Evolutionary conservation across 2,329 filamentous ascomycete species (phyloP), one percentile per base, ranked within the genome.

Genomic region (Corniculantispora saksenae): DNA sequence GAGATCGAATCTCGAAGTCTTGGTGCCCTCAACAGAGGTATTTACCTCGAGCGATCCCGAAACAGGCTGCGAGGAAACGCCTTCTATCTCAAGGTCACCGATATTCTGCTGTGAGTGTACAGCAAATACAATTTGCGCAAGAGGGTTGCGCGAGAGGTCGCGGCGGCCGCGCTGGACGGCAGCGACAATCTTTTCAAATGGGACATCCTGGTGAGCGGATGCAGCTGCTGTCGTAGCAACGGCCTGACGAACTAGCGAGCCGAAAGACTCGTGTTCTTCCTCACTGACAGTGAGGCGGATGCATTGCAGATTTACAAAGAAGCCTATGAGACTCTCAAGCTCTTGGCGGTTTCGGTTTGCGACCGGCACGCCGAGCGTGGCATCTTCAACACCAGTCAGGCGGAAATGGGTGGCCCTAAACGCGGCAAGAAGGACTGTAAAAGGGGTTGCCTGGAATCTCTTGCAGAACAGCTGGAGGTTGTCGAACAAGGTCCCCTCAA

Each of bases 171-270:
- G 32, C 32, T 32, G 32, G 1, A 72, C 45, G 21, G 40, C 56
- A 0, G 68, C 64, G 8, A 70, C 69, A 13, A 72, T 67, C 0
- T 48, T 45, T 43, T 72, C 70, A 27, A 72, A 73, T 1, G 72
- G 68, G 5, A 71, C 67, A 17, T 71, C 69, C 35, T 73, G 71
- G 12, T 71, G 72, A 7, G 61, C 66, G 17, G 70, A 69, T 0
- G 70, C 60, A 0, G 59, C 64, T 7, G 50, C 45, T 1, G 61
- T 59, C 0, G 67, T 70, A 3, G 27, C 23, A 0, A 67, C 64
- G 3, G 69, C 69, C 10, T 72, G 68, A 1, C 53, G 59, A 4
- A 72, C 69, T 0, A 74, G 55, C 0, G 66, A 50, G 0, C 68
- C 61, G 21, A 74, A 72, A 0, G 66, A 56, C 58, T 55, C 40